Conservation (phyloP, 2,329 filamentous ascomycete species). For the Leptographium flavum region DNA sequence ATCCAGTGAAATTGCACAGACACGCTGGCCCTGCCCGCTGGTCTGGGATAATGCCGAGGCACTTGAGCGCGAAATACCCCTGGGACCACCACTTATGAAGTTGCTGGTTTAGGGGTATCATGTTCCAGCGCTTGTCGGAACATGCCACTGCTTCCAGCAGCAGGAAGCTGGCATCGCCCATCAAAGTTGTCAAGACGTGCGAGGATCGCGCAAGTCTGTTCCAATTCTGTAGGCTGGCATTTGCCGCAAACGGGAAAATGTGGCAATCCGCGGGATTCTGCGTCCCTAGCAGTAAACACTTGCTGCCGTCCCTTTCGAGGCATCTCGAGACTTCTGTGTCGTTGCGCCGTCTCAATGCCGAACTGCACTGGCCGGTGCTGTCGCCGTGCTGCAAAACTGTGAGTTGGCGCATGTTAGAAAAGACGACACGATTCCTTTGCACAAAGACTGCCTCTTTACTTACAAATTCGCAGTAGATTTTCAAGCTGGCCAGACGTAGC, state of each 20-base stretch:
- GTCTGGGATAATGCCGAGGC: background rate
- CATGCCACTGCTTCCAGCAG: background rate
- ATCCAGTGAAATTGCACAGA: slow-evolving; percentile 1
- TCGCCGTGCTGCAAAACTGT: background rate
- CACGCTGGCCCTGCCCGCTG: background rate
- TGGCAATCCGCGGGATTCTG: background rate
- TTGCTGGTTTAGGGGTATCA: background rate
- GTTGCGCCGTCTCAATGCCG: background rate
- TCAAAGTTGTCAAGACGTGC: background rate
- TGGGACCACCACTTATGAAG: background rate
- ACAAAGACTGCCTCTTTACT: background rate
- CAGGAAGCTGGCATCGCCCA: background rate
- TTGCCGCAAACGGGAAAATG: background rate
- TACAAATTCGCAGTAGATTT: background rate
- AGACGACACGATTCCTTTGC: background rate
- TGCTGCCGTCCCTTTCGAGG: background rate
- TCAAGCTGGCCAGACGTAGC: background rate
- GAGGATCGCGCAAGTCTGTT: background rate
- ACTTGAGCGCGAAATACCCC: background rate
- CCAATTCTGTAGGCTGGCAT: background rate
- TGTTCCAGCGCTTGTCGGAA: background rate
- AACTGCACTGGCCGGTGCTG: background rate
- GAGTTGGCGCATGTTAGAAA: background rate
- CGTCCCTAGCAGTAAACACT: background rate
- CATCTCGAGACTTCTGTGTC: background rate